These are phyloP conservation scores for Chrysoporthe cubensis DNA, from an alignment of 2,329 filamentous ascomycete species.

Conservation along the genomic window DNA sequence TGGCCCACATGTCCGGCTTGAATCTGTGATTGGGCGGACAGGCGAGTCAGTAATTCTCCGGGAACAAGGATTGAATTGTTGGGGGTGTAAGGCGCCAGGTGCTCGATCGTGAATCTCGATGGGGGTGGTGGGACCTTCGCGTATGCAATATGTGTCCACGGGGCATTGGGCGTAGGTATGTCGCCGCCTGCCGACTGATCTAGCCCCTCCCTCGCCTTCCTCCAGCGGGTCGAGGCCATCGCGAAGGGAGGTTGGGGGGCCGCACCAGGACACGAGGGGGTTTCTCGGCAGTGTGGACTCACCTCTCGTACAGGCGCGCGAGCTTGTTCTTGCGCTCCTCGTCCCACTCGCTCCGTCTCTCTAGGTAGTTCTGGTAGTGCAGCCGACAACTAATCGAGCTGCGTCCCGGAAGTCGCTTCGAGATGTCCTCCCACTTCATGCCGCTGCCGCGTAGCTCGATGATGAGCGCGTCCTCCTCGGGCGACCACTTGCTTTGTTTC, in stretches of 20 bases:
- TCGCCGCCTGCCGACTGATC: slow-evolving; percentile 12
- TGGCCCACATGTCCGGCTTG: slow-evolving; percentile 97
- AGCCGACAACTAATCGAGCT: slow-evolving; percentile 93
- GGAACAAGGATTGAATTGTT: slow-evolving; percentile 2
- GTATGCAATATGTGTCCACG: slow-evolving; percentile 16
- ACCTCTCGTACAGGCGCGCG: slow-evolving; percentile 94
- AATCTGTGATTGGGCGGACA: slow-evolving; percentile 62
- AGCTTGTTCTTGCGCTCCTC: slow-evolving; percentile 98
- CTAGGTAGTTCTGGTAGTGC: slow-evolving; percentile 96
- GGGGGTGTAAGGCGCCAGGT: slow-evolving; percentile 14
- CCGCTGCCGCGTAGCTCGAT: slow-evolving; percentile 87
- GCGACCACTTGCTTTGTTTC: slow-evolving; percentile 96
- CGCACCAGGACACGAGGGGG: slow-evolving; percentile 11
- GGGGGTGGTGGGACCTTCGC: slow-evolving; percentile 21
- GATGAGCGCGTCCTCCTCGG: slow-evolving; percentile 90
- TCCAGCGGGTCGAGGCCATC: background rate
- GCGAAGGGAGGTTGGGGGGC: background rate
- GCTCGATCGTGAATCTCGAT: slow-evolving; percentile 19
- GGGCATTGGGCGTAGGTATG: slow-evolving; percentile 9
- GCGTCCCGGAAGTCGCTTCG: slow-evolving; percentile 83
- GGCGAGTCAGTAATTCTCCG: slow-evolving; percentile 27
- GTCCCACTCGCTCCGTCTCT: slow-evolving; percentile 91
- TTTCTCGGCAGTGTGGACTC: slow-evolving; percentile 40
- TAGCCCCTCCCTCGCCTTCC: slow-evolving; percentile 6
- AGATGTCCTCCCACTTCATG: slow-evolving; percentile 99